Conservation (phyloP, 2,329 filamentous ascomycete species). For the Cytospora mali region DNA sequence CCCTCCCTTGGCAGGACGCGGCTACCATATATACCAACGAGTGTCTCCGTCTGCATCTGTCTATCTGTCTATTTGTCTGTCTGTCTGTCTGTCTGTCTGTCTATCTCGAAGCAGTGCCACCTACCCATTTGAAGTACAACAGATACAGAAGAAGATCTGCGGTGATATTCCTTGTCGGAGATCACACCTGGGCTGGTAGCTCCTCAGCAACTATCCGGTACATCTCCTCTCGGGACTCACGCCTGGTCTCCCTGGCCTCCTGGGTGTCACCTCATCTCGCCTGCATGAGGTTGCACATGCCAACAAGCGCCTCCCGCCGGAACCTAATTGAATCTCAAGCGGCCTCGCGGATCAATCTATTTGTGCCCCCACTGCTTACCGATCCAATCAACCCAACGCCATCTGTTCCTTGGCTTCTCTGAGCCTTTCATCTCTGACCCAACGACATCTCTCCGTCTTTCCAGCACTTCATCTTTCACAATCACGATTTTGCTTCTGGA, state of each 20-base stretch:
- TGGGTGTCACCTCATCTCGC: constrained; percentile 18
- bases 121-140: neutral
- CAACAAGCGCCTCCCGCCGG: constrained; percentile 17
- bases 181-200: neutral
- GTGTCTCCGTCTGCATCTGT: constrained; percentile 5
- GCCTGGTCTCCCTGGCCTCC: neutral
- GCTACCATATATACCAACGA: constrained; percentile 1
- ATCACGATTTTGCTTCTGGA: neutral
- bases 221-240: neutral
- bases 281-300: constrained; percentile 18
- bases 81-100: too few species aligned
- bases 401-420: constrained; percentile 3
- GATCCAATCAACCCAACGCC: constrained; percentile 21
- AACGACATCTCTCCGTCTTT: constrained; percentile 9
- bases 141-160: too few species aligned
- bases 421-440: constrained; percentile 4
- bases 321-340: constrained; percentile 24
- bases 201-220: neutral
- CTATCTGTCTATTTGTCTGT: neutral
- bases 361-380: constrained; percentile 26
- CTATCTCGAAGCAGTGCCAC: too few species aligned
- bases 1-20: constrained; percentile 13
- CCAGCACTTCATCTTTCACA: neutral
- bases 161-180: neutral
- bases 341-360: constrained; percentile 21